A percentile compares a stretch with the other conserved stretches of the same genome.
phyloP scores from a whole-genome alignment of 2,329 filamentous ascomycete species.

The Penicillium sp. region DNA sequence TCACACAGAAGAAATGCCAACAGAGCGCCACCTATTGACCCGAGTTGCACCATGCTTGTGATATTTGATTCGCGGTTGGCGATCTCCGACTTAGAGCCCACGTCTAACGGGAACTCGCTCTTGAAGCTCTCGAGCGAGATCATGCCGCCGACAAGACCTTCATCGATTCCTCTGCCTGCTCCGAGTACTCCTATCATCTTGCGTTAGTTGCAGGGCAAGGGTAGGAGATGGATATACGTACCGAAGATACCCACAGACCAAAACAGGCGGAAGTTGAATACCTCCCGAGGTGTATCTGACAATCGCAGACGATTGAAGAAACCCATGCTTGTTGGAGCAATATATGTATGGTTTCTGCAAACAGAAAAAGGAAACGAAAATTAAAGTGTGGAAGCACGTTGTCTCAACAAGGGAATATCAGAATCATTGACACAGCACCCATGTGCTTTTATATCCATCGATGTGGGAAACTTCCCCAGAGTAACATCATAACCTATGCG shows the following conservation, averaged over 20 bases:
- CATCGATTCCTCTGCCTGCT: conserved; percentile 10
- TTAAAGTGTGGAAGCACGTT: background rate
- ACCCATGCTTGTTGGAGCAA: background rate
- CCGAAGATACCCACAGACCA: conserved; percentile 7
- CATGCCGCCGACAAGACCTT: conserved; percentile 12
- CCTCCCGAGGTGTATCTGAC: background rate
- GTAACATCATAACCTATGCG: background rate
- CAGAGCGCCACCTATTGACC: conserved; percentile 7
- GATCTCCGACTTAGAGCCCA: conserved; percentile 1
- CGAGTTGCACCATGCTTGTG: conserved; percentile 9
- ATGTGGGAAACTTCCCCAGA: background rate
- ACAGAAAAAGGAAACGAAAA: background rate
- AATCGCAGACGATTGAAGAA: background rate
- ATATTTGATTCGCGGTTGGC: conserved; percentile 7
- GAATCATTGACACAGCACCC: background rate
- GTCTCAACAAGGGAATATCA: background rate
- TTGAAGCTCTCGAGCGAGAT: conserved; percentile 9
- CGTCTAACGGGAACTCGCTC: conserved; percentile 6
- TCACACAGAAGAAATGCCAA: conserved; percentile 59
- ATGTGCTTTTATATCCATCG: background rate
- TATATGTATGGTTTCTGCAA: background rate
- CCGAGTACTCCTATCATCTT: conserved; percentile 7
- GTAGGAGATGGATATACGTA: background rate
- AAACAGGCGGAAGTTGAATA: conserved; percentile 5
- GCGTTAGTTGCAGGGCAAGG: background rate